Conservation (phyloP, 2,329 filamentous ascomycete genomes). For the Paecilomyces formosus region DNA sequence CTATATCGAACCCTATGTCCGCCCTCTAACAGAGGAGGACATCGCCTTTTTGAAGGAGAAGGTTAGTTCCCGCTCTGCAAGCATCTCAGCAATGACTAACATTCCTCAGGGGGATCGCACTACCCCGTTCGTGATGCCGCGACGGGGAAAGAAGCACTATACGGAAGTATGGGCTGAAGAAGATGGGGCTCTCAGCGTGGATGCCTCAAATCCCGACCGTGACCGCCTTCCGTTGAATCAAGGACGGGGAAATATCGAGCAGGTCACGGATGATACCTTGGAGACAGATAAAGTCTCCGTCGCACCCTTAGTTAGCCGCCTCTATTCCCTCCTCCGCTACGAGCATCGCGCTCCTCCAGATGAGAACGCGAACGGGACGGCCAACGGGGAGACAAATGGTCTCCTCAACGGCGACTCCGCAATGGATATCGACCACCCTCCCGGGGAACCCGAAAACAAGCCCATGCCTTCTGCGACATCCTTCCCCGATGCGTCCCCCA, state of each 20-base stretch:
- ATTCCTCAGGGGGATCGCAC: slow-evolving; percentile 61
- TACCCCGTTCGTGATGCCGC: slow-evolving; percentile 77
- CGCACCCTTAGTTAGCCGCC: slow-evolving; percentile 73
- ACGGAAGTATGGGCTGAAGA: slow-evolving; percentile 90
- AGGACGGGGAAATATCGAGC: slow-evolving; percentile 75
- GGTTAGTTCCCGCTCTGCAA: slow-evolving; percentile 26
- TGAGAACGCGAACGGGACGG: slow-evolving; percentile 52
- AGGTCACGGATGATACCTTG: slow-evolving; percentile 76
- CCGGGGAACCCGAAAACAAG: slow-evolving; percentile 38
- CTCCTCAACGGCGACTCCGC: slow-evolving; percentile 38
- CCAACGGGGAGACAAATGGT: slow-evolving; percentile 48
- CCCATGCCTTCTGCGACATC: slow-evolving; percentile 63
- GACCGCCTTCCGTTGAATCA: slow-evolving; percentile 72
- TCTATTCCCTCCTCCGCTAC: slow-evolving; percentile 74
- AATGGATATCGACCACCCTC: slow-evolving; percentile 42
- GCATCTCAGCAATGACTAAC: slow-evolving; percentile 4
- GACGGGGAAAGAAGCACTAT: slow-evolving; percentile 77
- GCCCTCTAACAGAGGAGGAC: slow-evolving; percentile 85
- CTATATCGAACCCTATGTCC: slow-evolving; percentile 86
- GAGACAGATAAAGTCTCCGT: slow-evolving; percentile 86
- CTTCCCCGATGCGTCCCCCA: slow-evolving; percentile 69
- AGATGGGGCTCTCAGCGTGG: slow-evolving; percentile 70
- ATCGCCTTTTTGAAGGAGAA: slow-evolving; percentile 85
- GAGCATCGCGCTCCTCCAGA: slow-evolving; percentile 48
- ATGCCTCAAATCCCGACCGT: slow-evolving; percentile 53